phyloP scores from a whole-genome alignment of 1,139 yeast species.

The Geotrichum citri-aurantii region DNA sequence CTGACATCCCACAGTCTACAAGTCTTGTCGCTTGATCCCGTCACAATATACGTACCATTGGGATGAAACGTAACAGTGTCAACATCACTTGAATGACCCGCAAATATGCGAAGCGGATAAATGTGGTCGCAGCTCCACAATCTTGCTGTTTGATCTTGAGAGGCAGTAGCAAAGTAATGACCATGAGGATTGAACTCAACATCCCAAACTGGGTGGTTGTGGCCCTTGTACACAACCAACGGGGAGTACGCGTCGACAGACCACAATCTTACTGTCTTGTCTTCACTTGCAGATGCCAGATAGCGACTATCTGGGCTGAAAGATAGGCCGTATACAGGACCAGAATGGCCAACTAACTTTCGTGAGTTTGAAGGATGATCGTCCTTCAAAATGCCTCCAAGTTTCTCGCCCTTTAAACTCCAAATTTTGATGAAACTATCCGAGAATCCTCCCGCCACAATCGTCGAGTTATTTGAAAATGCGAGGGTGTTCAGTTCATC shows the following conservation, averaged over 20 bases:
- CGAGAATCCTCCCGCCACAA: constrained; percentile 91
- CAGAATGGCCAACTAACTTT: constrained; percentile 85
- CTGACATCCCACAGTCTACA: constrained; percentile 98
- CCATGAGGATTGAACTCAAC: constrained; percentile 92
- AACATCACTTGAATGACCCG: constrained; percentile 95
- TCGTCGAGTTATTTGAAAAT: constrained; percentile 79
- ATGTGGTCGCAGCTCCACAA: constrained; percentile 98
- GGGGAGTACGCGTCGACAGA: constrained; percentile 86
- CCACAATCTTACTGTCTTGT: constrained; percentile 90
- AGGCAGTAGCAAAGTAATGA: constrained; percentile 94
- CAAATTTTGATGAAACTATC: constrained; percentile 87
- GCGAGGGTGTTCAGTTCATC: constrained; percentile 78
- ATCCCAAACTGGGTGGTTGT: constrained; percentile 96
- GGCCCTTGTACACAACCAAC: constrained; percentile 92
- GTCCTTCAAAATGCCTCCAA: constrained; percentile 57
- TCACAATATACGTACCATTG: constrained; percentile 85
- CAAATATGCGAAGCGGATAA: constrained; percentile 90
- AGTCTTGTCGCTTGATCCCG: constrained; percentile 93
- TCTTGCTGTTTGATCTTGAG: constrained; percentile 96
- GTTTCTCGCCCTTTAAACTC: constrained; percentile 87
- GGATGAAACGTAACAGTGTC: constrained; percentile 96
- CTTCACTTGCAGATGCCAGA: constrained; percentile 80
- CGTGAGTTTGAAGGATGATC: constrained; percentile 47
- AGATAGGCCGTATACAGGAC: constrained; percentile 84
- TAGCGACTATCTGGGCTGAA: constrained; percentile 88